Percentiles rank a stretch among this genome's conserved stretches.
Conservation (phyloP, 2,329 filamentous ascomycete genomes). For the Exophiala alcalophila region DNA sequence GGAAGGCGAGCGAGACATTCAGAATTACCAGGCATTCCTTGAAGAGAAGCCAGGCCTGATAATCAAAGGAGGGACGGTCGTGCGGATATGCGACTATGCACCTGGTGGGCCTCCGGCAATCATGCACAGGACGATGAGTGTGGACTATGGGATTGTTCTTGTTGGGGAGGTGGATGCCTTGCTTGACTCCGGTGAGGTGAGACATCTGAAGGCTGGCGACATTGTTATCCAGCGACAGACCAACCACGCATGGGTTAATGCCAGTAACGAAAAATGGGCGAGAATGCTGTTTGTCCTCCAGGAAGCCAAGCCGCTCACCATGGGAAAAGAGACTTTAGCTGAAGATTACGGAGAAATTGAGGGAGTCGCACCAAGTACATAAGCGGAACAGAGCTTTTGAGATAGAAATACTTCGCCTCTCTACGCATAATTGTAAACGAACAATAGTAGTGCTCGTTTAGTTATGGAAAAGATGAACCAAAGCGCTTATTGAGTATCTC, state of each 20-base stretch:
- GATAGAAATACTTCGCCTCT: too few species aligned
- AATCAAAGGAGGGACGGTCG: constrained; percentile 13
- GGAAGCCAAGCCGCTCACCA: constrained; percentile 7
- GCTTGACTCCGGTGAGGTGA: constrained; percentile 50
- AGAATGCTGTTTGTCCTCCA: constrained; percentile 24
- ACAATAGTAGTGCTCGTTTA: too few species aligned
- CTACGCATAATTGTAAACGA: too few species aligned
- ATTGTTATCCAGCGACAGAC: constrained; percentile 53
- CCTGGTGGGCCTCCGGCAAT: too few species aligned
- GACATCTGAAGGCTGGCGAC: constrained; percentile 49
- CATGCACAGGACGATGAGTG: constrained; percentile 53
- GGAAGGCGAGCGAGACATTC: constrained; percentile 8
- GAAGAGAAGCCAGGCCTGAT: constrained; percentile 18
- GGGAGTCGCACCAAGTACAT: too few species aligned
- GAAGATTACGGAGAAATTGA: constrained; percentile 19
- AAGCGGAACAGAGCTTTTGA: too few species aligned
- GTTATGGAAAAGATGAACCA: too few species aligned
- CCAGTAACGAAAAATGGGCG: constrained; percentile 24
- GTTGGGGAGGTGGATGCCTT: constrained; percentile 52
- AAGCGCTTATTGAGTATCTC: too few species aligned
- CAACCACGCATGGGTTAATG: constrained; percentile 39
- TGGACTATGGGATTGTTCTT: constrained; percentile 55
- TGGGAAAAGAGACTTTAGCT: constrained; percentile 5
- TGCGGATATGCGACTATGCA: constrained; percentile 43
- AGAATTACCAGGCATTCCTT: constrained; percentile 8